A percentile compares a stretch with the other conserved stretches of the same genome.
phyloP scores from a whole-genome alignment of 2,329 filamentous ascomycete genomes.

The Colletotrichum gloeosporioides region DNA sequence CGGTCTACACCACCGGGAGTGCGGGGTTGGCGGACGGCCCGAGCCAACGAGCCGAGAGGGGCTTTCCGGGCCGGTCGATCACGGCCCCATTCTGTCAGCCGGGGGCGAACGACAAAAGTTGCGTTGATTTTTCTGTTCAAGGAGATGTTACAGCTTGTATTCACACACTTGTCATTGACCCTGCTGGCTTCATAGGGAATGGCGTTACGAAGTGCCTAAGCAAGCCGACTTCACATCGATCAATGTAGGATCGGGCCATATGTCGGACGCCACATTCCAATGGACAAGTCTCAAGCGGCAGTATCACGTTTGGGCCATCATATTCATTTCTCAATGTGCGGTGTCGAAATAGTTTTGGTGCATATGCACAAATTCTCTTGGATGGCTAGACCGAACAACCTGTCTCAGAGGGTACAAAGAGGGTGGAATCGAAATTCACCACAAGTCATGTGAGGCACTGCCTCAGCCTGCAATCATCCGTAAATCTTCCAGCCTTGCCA shows the following conservation, averaged over 20 bases:
- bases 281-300: background rate
- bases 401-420: background rate
- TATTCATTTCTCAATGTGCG: background rate
- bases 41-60: background rate
- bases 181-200: background rate
- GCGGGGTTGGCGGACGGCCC: slow-evolving; percentile 15
- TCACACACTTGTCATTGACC: background rate
- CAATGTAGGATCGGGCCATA: background rate
- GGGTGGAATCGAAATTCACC: background rate
- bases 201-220: background rate
- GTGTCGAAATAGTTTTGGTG: background rate
- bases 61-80: background rate
- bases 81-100: background rate
- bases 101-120: background rate
- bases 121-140: background rate
- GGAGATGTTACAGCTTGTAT: fast-evolving
- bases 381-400: background rate
- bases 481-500: background rate
- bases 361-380: background rate
- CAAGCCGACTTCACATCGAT: background rate
- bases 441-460: background rate
- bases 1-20: slow-evolving; percentile 15
- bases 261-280: background rate
- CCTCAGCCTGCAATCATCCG: background rate
- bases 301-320: background rate